Base-by-base conservation (phyloP, 1,284 basidiomycete genomes). In the Ceratobasidium papillatum region DNA sequence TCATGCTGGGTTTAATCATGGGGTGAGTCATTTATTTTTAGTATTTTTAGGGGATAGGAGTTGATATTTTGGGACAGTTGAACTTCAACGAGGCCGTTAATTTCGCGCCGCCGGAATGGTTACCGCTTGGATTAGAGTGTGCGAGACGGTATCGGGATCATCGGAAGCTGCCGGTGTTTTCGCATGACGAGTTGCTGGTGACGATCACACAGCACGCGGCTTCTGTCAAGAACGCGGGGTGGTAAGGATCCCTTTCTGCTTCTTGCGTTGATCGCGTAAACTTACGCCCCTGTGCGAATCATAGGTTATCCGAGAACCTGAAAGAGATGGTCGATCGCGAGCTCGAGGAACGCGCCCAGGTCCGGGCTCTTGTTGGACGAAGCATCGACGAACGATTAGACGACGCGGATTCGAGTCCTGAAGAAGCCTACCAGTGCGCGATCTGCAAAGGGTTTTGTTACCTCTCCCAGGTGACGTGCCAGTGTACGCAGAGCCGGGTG, bases 11-110 rank as follows among this genome's bases (percentile, higher is more conserved):
- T 99, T 99, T 85, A 99, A 99, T 81, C 97, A 99, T 81, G 96
- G 96, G 59, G 94, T 95, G 84, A 80, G 91, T 86, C 63, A 38
- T 76, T 17, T 8, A 69, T 79, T 79, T 64, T 75, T 78, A 69
- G 77, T 74, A 74, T 77, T 77, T 77, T 58, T 75, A 73, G 63
- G 75, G 74, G 32, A 38, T 14, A 27, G 12, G 22, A 66, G 49
- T 38, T 38, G 41, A 19, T 14, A 19, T 69, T 73, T 75, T 68
- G 62, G 73, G 74, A 36, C 80, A 95, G 94, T 87, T 99, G 80
- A 99, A 99, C 83, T 95, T 99, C 85, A 99, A 99, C 82, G 96
- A 99, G 85, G 98, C 98, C 0, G 98, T 99, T 81, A 99, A 99
- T 83, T 99, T 99, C 82, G 97, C 97, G 4, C 86, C 98, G 49